phyloP scores from a whole-genome alignment of 1,284 basidiomycete genomes.

The Nidula niveotomentosa region DNA sequence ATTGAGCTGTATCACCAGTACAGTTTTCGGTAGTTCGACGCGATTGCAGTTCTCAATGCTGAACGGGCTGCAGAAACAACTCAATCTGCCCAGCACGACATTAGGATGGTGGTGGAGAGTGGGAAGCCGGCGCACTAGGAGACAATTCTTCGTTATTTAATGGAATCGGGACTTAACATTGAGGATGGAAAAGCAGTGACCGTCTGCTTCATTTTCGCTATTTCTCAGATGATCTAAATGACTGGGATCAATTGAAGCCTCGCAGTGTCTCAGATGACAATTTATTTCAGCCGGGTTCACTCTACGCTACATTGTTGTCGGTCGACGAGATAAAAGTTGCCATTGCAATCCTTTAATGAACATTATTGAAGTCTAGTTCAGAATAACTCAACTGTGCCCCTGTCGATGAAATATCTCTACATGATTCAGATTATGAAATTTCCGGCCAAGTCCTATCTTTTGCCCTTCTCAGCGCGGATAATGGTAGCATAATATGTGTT shows the following conservation, averaged over 20 bases:
- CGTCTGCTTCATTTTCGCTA: constrained; percentile 11
- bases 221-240: constrained; percentile 14
- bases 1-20: too few relatives aligned
- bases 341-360: constrained; percentile 4
- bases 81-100: too few relatives aligned
- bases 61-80: too few relatives aligned
- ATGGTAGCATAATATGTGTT: background rate
- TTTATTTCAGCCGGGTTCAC: background rate
- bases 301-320: background rate
- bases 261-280: too few relatives aligned
- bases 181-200: constrained; percentile 13
- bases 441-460: constrained; percentile 8
- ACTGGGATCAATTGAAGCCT: constrained; percentile 27
- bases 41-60: too few relatives aligned
- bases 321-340: background rate
- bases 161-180: constrained; percentile 13
- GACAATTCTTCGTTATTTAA: constrained; percentile 9
- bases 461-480: background rate
- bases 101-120: constrained; percentile 10
- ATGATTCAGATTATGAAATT: constrained; percentile 5
- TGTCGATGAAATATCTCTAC: constrained; percentile 4
- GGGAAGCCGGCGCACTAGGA: constrained; percentile 14
- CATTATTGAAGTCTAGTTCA: background rate
- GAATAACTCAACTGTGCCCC: background rate
- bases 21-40: too few relatives aligned